Evolutionary conservation across 352 stramenopile species (phyloP).

Genomic region (Phytophthora citrophthora): DNA sequence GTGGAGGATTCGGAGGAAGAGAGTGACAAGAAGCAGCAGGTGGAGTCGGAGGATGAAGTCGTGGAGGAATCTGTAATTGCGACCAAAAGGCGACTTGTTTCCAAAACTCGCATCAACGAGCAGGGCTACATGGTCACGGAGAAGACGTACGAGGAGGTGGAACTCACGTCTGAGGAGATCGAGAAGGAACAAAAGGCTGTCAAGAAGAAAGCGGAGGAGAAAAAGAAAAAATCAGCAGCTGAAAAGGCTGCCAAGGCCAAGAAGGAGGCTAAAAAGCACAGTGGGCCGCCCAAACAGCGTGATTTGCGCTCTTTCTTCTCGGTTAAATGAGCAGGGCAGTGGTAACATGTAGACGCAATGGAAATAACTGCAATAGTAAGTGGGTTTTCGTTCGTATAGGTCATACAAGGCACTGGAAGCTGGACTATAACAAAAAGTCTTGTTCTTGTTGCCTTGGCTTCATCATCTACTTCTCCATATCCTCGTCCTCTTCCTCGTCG

Average conservation of each 20-base stretch:
- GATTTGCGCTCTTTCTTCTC: conserved; percentile 76
- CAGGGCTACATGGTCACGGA: conserved; percentile 89
- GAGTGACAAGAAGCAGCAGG: conserved; percentile 16
- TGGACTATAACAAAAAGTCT: conserved; percentile 9
- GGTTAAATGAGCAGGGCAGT: conserved; percentile 26
- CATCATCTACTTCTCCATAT: conserved; percentile 40
- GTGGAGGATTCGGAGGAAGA: conserved; percentile 28
- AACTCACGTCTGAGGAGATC: conserved; percentile 66
- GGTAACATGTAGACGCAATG: conserved; percentile 30
- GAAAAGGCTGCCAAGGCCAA: conserved; percentile 47
- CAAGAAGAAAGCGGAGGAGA: conserved; percentile 48
- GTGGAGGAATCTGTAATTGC: conserved; percentile 31
- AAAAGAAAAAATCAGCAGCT: conserved; percentile 52
- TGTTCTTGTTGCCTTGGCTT: neutral
- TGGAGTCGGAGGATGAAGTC: conserved; percentile 39
- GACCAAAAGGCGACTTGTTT: conserved; percentile 64
- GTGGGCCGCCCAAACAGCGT: conserved; percentile 65
- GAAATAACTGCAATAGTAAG: conserved; percentile 37
- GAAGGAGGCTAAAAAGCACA: conserved; percentile 58
- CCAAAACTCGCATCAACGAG: conserved; percentile 81
- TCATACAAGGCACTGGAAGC: conserved; percentile 28
- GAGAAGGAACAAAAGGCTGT: conserved; percentile 51
- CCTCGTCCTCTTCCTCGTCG: conserved; percentile 40
- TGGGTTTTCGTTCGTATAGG: conserved; percentile 38
- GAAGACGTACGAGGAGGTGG: conserved; percentile 73